These are phyloP conservation scores for Solanum infundibuliforme DNA, from an alignment of 257 asterid species.

Conservation along the genomic window DNA sequence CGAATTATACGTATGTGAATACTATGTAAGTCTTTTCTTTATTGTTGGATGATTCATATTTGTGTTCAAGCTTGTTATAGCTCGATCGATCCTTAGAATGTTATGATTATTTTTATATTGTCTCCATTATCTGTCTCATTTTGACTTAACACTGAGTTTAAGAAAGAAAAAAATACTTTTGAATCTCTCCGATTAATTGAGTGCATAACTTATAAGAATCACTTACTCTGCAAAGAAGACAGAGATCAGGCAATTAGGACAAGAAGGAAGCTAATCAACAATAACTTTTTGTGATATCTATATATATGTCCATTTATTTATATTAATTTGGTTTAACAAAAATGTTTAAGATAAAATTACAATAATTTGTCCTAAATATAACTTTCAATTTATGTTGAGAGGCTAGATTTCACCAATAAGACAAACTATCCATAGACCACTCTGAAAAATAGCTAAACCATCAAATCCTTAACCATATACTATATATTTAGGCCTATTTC, in stretches of 20 bases:
- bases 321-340: not conserved
- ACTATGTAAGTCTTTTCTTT: too few relatives aligned
- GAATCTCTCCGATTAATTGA: too few relatives aligned
- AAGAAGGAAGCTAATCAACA: not conserved
- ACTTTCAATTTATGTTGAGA: not conserved
- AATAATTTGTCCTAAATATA: not conserved
- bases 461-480: slow-evolving; percentile 15
- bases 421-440: slow-evolving; percentile 8
- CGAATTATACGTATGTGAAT: not conserved
- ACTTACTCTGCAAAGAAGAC: too few relatives aligned
- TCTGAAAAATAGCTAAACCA: slow-evolving; percentile 37
- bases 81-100: not conserved
- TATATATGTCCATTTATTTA: not conserved
- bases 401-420: not conserved
- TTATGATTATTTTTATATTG: too few relatives aligned
- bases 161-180: too few relatives aligned
- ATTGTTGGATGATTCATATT: too few relatives aligned
- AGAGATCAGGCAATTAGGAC: not conserved
- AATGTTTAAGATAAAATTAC: not conserved
- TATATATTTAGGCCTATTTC: not conserved
- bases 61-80: not conserved
- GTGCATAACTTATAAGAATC: not conserved
- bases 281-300: not conserved
- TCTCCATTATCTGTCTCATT: not conserved
- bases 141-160: not conserved